Evolutionary conservation across 768 basidiomycete species (phyloP), one percentile per base, ranked within the genome.

Genomic region (Xerocomellus amylosporus): DNA sequence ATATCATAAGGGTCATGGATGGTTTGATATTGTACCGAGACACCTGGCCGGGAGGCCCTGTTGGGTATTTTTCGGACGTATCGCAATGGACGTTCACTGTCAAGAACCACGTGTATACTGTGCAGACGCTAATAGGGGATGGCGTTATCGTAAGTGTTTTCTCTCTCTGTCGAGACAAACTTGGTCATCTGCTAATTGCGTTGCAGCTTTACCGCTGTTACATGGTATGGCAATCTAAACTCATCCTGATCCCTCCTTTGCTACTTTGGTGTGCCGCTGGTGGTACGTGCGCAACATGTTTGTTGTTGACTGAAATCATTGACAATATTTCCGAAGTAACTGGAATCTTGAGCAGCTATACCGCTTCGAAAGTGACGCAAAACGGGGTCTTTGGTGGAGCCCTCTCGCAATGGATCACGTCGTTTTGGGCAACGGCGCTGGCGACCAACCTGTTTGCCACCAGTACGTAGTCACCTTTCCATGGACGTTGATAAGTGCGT

Each of bases 401-500:
- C 19, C 62, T 65, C 1, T 56, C 64, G 1, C 50, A 56, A 8
- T 75, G 73, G 72, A 69, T 74, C 46, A 70, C 59, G 3, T 53
- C 69, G 10, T 71, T 72, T 40, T 73, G 37, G 24, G 24, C 24
- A 4, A 24, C 24, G 24, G 24, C 24, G 24, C 24, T 24, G 24
- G 24, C 24, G 24, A 24, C 24, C 24, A 24, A 24, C 4, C 24
- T 24, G 24, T 24, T 24, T 24, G 24, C 24, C 24, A 71, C 72
- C 3, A 26, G 68, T 68, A 49, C 19, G 59, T 19, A 4, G 17
- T 28, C n/a, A 2, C 8, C 8, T 33, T 24, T 33, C 20, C 14
- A 19, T 20, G 24, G 15, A n/a, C 8, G 17, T 10, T 36, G 34
- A 36, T 6, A 9, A 7, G 30, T n/a, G 2, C 13, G 20, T 34